These are phyloP conservation scores for Chrysanthemum seticuspe DNA, from an alignment of 129 eudicot genomes.

Conservation along the genomic window DNA sequence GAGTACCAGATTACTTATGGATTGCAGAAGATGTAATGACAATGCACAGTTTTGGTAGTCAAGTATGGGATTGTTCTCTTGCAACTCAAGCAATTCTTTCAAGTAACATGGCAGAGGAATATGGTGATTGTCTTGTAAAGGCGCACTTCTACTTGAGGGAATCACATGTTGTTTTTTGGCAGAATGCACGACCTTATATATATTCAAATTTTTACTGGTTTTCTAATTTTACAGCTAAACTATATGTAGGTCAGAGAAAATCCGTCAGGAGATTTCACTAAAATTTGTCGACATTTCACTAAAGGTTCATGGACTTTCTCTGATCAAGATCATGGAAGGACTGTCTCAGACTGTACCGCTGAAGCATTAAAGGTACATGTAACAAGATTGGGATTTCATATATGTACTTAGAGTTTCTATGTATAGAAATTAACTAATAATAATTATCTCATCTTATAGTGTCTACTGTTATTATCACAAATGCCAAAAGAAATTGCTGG, in stretches of 20 bases:
- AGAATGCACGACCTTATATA: not conserved
- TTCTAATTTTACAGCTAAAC: not conserved
- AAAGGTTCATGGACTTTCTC: conserved; percentile 86
- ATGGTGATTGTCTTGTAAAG: conserved; percentile 59
- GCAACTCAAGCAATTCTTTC: conserved; percentile 64
- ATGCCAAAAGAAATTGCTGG: conserved; percentile 54
- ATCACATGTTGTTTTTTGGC: conserved; percentile 52
- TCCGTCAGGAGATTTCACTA: conserved; percentile 50
- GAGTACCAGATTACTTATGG: conserved; percentile 77
- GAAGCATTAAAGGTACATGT: conserved; percentile 56
- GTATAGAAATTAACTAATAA: not conserved
- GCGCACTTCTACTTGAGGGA: conserved; percentile 31
- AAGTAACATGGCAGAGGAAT: conserved; percentile 64
- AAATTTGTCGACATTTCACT: conserved; percentile 55
- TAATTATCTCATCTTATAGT: conserved; percentile 28
- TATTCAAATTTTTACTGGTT: not conserved
- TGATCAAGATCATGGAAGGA: conserved; percentile 78
- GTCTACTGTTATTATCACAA: conserved; percentile 51
- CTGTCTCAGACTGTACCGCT: conserved; percentile 74
- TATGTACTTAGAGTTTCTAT: not conserved
- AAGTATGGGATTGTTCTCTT: conserved; percentile 67
- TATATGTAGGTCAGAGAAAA: conserved; percentile 43
- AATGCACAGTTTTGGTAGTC: conserved; percentile 83
- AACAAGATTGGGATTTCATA: no score
- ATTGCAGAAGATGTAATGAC: conserved; percentile 89